phyloP scores from a whole-genome alignment of 768 basidiomycete genomes.

The Guyanaporus albipodus region DNA sequence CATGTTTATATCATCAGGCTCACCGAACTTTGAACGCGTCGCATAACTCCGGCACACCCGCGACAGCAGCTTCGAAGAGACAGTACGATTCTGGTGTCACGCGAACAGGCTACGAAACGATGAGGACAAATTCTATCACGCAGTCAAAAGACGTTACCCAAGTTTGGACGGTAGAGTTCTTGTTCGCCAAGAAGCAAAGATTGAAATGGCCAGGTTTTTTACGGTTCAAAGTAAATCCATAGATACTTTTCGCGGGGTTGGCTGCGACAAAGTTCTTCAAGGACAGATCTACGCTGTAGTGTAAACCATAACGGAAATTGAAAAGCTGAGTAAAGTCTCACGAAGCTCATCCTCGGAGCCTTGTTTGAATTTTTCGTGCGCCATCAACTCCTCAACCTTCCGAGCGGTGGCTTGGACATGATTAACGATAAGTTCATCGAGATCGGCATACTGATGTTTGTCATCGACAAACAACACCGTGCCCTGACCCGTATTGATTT shows the following conservation, averaged over 20 bases:
- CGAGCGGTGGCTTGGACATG: conserved; percentile 93
- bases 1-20: conserved; percentile 11
- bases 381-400: conserved; percentile 91
- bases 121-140: background rate
- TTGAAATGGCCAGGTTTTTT: conserved; percentile 91
- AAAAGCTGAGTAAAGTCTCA: conserved; percentile 37
- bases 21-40: conserved; percentile 94
- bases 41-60: conserved; percentile 89
- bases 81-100: conserved; percentile 87
- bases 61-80: conserved; percentile 85
- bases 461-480: conserved; percentile 69
- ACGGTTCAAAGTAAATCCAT: conserved; percentile 90
- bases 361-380: conserved; percentile 91
- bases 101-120: conserved; percentile 62
- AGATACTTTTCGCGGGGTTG: conserved; percentile 92
- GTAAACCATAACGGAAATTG: background rate
- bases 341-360: conserved; percentile 87
- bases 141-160: conserved; percentile 54
- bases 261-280: conserved; percentile 88
- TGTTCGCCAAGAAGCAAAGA: conserved; percentile 90
- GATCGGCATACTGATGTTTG: conserved; percentile 82
- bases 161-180: conserved; percentile 81
- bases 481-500: conserved; percentile 70
- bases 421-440: conserved; percentile 96
- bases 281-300: conserved; percentile 58